Percentiles rank a stretch among this genome's conserved stretches.
These are phyloP conservation scores for Acacia concinna DNA, from an alignment of 331 rosid genomes.

Conservation along the genomic window DNA sequence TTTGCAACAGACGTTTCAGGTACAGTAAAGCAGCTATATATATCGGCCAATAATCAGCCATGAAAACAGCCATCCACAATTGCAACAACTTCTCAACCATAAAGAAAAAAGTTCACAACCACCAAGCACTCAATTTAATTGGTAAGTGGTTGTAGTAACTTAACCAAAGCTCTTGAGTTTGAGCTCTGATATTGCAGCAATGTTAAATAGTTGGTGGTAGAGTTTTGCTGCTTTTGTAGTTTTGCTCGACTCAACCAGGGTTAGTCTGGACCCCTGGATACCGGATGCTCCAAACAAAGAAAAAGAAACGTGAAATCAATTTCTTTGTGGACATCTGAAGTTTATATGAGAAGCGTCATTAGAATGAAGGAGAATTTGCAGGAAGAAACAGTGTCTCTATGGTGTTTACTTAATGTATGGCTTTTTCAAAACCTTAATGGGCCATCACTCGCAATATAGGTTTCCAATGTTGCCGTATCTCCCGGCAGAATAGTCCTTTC, in stretches of 20 bases:
- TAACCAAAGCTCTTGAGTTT: no score
- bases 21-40: not conserved
- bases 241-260: no score
- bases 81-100: not conserved
- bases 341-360: not conserved
- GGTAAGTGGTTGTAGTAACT: no score
- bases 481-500: not conserved
- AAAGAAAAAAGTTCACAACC: no score
- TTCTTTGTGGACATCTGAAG: not conserved
- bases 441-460: not conserved
- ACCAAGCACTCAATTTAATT: no score
- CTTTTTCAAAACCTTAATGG: not conserved
- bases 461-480: not conserved
- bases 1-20: not conserved
- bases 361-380: not conserved
- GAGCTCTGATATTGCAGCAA: no score
- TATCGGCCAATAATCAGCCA: not conserved
- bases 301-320: no score
- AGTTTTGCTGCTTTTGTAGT: no score
- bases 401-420: not conserved
- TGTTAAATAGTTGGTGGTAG: no score
- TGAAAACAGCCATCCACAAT: not conserved
- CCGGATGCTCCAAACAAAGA: no score
- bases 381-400: not conserved
- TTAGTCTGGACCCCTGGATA: no score